phyloP scores from a whole-genome alignment of 768 basidiomycete species.

The Pholiota conissans region DNA sequence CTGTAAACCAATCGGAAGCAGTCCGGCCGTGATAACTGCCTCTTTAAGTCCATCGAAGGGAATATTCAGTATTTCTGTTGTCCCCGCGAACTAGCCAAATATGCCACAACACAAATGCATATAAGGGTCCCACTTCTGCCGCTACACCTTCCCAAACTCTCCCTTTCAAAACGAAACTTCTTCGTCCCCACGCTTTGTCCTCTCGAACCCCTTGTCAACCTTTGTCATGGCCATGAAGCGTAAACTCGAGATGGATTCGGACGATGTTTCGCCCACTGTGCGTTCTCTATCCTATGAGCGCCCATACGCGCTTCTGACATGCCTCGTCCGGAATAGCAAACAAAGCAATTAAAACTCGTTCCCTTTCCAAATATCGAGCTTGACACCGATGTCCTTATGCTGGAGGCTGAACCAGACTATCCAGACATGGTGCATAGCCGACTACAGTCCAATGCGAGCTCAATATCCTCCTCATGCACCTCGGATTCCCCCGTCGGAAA shows the following conservation, averaged over 20 bases:
- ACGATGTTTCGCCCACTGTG: conserved; percentile 54
- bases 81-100: conserved; percentile 21
- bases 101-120: conserved; percentile 24
- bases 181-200: conserved; percentile 14
- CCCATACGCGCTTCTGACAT: conserved; percentile 22
- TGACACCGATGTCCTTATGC: conserved; percentile 74
- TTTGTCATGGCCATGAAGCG: conserved; percentile 69
- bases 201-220: conserved; percentile 13
- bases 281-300: conserved; percentile 20
- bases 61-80: conserved; percentile 18
- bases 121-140: conserved; percentile 25
- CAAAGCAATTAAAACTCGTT: conserved; percentile 73
- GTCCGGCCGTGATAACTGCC: conserved; percentile 18
- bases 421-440: conserved; percentile 60
- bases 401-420: conserved; percentile 58
- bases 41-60: conserved; percentile 9
- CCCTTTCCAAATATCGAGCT: conserved; percentile 68
- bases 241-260: conserved; percentile 64
- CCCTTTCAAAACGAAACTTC: conserved; percentile 18
- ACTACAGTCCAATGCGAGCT: conserved; percentile 64
- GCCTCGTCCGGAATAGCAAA: conserved; percentile 36
- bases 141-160: conserved; percentile 16
- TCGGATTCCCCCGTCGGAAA: conserved; percentile 46
- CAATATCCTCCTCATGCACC: conserved; percentile 48
- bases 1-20: conserved; percentile 24